Percentiles rank a stretch among this genome's conserved stretches.
Evolutionary conservation across 1,284 basidiomycete species (phyloP).

Genomic region (Mixia osmundae): DNA sequence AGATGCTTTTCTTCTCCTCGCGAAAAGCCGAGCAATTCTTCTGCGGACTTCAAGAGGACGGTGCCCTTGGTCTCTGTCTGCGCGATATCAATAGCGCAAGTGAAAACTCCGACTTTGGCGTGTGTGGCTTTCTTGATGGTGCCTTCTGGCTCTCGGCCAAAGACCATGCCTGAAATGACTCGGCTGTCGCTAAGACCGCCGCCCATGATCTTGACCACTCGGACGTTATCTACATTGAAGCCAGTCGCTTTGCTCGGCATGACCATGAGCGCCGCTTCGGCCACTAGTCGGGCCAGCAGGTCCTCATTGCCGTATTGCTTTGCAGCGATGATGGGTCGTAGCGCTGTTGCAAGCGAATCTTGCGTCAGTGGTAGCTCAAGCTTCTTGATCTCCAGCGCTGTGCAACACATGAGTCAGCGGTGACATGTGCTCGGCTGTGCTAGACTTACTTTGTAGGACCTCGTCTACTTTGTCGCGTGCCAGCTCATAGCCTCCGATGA

Average conservation of each 20-base stretch:
- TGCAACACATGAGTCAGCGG: neutral
- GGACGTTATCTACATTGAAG: constrained; percentile 94
- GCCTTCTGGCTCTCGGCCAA: constrained; percentile 82
- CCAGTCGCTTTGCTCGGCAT: constrained; percentile 28
- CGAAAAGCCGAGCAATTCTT: constrained; percentile 92
- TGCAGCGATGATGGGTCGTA: constrained; percentile 78
- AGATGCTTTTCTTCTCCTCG: constrained; percentile 85
- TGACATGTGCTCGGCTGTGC: no score
- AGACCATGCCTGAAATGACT: constrained; percentile 95
- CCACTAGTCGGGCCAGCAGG: constrained; percentile 54
- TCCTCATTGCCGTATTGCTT: constrained; percentile 94
- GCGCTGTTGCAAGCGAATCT: constrained; percentile 48
- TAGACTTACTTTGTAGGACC: constrained; percentile 63
- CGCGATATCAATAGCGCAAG: constrained; percentile 69
- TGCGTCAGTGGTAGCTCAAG: constrained; percentile 58
- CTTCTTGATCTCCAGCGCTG: constrained; percentile 21
- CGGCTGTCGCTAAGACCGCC: constrained; percentile 57
- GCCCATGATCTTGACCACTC: constrained; percentile 97
- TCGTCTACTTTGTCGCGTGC: constrained; percentile 64
- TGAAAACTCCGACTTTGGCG: constrained; percentile 84
- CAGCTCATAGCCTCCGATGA: constrained; percentile 87
- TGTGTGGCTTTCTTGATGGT: constrained; percentile 54
- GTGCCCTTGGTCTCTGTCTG: constrained; percentile 99
- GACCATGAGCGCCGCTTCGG: constrained; percentile 71
- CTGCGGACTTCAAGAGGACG: constrained; percentile 80